Percentiles rank a stretch among this genome's conserved stretches.
These are phyloP conservation scores for Rubroshorea leprosula DNA, from an alignment of 345 rosid species.

Conservation along the genomic window DNA sequence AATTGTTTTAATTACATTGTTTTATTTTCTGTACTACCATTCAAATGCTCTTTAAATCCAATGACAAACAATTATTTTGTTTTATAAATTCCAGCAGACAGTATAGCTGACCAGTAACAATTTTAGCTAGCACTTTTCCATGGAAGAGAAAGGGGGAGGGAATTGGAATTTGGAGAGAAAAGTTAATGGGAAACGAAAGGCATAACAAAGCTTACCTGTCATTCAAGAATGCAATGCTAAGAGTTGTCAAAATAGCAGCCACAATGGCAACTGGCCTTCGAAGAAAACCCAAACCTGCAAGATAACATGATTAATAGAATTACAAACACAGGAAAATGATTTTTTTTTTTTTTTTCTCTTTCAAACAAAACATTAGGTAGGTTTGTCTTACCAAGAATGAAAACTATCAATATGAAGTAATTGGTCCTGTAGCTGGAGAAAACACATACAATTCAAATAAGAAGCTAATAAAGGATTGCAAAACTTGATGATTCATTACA, in stretches of 20 bases:
- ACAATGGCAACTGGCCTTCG: slow-evolving; percentile 80
- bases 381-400: slow-evolving; percentile 67
- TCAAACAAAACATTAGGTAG: too few species aligned
- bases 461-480: neutral
- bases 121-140: too few species aligned
- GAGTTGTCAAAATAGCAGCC: slow-evolving; percentile 64
- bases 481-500: too few species aligned
- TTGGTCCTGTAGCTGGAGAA: slow-evolving; percentile 81
- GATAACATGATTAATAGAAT: neutral
- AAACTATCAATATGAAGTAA: slow-evolving; percentile 80
- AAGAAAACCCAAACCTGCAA: slow-evolving; percentile 73
- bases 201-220: slow-evolving; percentile 52
- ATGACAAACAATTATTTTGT: too few species aligned
- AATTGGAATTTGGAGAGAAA: neutral
- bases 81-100: too few species aligned
- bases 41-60: too few species aligned
- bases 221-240: slow-evolving; percentile 74
- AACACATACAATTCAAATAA: neutral
- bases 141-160: too few species aligned
- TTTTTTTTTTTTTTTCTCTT: too few species aligned
- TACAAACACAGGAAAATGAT: too few species aligned
- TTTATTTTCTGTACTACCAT: too few species aligned
- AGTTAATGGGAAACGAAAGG: neutral
- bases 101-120: too few species aligned
- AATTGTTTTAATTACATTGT: too few species aligned